Percentiles rank a stretch among this genome's conserved stretches.
Conservation (phyloP, 169 alveolate genomes). For the Cardiosporidium cionae region DNA sequence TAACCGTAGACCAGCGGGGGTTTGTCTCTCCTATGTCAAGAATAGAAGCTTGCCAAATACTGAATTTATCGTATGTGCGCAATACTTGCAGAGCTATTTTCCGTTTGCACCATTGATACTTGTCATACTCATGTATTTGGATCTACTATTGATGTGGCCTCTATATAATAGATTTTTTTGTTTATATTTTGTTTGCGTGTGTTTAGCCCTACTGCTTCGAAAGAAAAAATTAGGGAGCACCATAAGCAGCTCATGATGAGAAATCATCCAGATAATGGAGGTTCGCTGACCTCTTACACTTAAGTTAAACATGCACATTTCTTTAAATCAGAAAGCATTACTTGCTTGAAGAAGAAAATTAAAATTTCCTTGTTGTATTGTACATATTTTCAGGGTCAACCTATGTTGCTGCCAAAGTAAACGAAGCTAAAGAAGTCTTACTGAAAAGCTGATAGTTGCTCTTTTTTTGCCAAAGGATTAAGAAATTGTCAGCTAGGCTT, state of each 20-base stretch:
- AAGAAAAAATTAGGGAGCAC: conserved; percentile 58
- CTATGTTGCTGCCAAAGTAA: conserved; percentile 77
- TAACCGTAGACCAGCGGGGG: conserved; percentile 19
- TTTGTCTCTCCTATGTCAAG: conserved; percentile 41
- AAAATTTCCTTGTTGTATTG: background rate
- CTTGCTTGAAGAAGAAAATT: background rate
- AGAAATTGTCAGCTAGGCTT: too few species aligned
- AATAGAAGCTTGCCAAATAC: conserved; percentile 35
- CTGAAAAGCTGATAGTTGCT: conserved; percentile 24
- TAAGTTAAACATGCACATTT: background rate
- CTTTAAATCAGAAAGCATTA: background rate
- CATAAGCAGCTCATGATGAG: conserved; percentile 75
- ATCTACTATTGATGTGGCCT: background rate
- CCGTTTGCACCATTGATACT: background rate
- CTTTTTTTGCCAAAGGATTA: too few species aligned
- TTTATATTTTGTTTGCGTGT: background rate
- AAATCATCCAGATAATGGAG: conserved; percentile 82
- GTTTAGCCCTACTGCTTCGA: conserved; percentile 53
- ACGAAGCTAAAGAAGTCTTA: conserved; percentile 73
- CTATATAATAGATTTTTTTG: background rate
- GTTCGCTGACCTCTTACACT: conserved; percentile 19
- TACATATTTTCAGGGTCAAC: conserved; percentile 55
- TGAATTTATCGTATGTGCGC: conserved; percentile 15
- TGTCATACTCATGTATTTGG: background rate
- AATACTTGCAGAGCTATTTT: background rate